phyloP scores from a whole-genome alignment of 768 basidiomycete genomes.

The Trametes punicea region DNA sequence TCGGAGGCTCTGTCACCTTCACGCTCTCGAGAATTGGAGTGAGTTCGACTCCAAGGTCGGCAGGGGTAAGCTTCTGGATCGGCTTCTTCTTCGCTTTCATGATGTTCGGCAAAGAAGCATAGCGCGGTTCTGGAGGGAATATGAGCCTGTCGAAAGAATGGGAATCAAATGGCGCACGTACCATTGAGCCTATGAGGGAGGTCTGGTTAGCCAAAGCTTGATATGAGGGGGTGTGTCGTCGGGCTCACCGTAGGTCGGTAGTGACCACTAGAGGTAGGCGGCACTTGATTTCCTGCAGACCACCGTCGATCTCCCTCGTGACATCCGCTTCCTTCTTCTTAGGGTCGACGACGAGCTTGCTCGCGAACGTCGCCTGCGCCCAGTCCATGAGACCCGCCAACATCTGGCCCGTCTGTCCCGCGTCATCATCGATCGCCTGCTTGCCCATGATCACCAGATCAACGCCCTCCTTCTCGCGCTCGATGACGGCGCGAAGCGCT shows the following conservation, averaged over 20 bases:
- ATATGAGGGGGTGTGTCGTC: neutral
- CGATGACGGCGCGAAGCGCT: constrained; percentile 73
- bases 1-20: constrained; percentile 86
- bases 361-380: constrained; percentile 95
- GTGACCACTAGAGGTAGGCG: constrained; percentile 83
- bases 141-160: neutral
- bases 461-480: constrained; percentile 53
- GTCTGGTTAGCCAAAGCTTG: neutral
- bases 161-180: constrained; percentile 30
- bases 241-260: constrained; percentile 81
- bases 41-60: constrained; percentile 82
- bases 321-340: constrained; percentile 64
- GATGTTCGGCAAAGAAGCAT: constrained; percentile 95
- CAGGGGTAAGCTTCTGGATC: constrained; percentile 74
- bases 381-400: constrained; percentile 88
- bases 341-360: constrained; percentile 72
- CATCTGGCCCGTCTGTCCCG: constrained; percentile 96
- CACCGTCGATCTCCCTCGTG: constrained; percentile 92
- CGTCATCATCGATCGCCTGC: constrained; percentile 97
- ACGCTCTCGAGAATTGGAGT: constrained; percentile 80
- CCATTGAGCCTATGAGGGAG: constrained; percentile 61
- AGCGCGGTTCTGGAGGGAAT: constrained; percentile 73
- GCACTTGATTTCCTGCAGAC: constrained; percentile 78
- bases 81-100: constrained; percentile 99
- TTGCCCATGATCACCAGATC: constrained; percentile 96